Evolutionary conservation across 202 grass and related monocot species (phyloP).

Genomic region (Eragrostis tef): DNA sequence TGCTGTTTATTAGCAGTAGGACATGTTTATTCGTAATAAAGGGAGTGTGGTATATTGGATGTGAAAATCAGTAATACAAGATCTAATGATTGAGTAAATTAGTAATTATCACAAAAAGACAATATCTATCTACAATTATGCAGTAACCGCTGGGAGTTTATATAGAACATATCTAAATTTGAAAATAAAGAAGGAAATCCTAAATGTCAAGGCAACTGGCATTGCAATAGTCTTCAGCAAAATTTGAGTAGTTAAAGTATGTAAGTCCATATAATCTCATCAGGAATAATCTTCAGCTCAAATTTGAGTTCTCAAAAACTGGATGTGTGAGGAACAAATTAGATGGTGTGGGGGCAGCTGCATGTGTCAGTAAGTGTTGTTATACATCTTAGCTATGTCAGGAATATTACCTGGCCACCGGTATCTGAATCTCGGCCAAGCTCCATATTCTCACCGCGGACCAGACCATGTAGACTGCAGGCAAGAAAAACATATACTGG

Average conservation of each 20-base stretch:
- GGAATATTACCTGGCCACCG: slow-evolving; percentile 78
- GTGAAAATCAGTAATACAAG: slow-evolving; percentile 2
- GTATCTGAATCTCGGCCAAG: slow-evolving; percentile 98
- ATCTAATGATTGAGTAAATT: slow-evolving; percentile 1
- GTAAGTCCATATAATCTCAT: neutral
- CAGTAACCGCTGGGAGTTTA: neutral
- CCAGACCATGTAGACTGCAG: slow-evolving; percentile 84
- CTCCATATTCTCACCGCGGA: slow-evolving; percentile 98
- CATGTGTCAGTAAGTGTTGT: neutral
- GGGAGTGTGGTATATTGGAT: neutral
- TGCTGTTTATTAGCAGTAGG: neutral
- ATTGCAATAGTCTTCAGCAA: neutral
- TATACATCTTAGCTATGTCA: slow-evolving; percentile 31
- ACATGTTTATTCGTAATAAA: neutral
- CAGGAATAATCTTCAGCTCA: slow-evolving; percentile 7
- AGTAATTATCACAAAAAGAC: slow-evolving; percentile 5
- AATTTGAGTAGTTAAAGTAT: slow-evolving; percentile 4
- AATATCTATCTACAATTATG: neutral
- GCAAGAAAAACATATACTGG: slow-evolving; percentile 1
- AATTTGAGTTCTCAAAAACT: slow-evolving; percentile 24
- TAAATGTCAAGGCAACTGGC: neutral
- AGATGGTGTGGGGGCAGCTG: neutral
- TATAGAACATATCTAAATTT: neutral
- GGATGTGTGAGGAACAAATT: neutral
- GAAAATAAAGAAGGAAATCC: slow-evolving; percentile 4